Evolutionary conservation across 2,329 filamentous ascomycete species (phyloP), one percentile per base, ranked within the genome.

Genomic region (Aureobasidium sp.): DNA sequence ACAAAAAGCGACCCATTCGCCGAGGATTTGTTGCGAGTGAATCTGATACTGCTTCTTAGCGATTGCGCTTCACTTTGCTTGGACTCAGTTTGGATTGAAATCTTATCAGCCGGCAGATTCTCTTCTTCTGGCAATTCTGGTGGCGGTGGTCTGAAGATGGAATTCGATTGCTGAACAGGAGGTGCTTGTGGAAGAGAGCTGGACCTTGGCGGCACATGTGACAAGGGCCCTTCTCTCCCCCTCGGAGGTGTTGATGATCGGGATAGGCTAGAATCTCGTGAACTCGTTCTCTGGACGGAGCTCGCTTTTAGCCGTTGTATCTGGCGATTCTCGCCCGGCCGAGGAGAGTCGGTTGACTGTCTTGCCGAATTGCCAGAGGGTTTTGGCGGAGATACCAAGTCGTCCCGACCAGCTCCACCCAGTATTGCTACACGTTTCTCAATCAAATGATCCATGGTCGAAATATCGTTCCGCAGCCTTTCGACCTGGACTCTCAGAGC

Each of bases 381-480:
- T 25, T 37, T 39, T 27, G 51, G 49, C 5, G 53, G 51, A 12
- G 25, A 35, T 1, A 42, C 17, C 59, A 58, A 50, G 57, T 61
- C 30, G 48, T 58, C 37, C 16, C 32, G 30, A 37, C 40, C 51
- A 30, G 37, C 42, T 12, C 49, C 49, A 29, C 55, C 70, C 48
- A 79, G 74, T 32, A 75, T 74, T 45, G 72, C 69, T 57, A 77
- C 76, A 24, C 76, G 70, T 42, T 70, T 74, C 2, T 69, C 65
- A 17, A 79, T 66, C 40, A 76, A 69, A 17, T 71, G 69, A 54
- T 76, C 72, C 55, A 77, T 69, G 50, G 73, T 73, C 4, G 70
- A 68, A 6, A 77, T 68, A 25, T 70, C 68, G 27, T 63, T 60
- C 35, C 73, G 69, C 22, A 78, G 70, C 16, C 60, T 61, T 22